Percentiles rank a stretch among this genome's conserved stretches.
These are phyloP conservation scores for Dendrostoma leiphaemia DNA, from an alignment of 2,329 filamentous ascomycete species.

Conservation along the genomic window DNA sequence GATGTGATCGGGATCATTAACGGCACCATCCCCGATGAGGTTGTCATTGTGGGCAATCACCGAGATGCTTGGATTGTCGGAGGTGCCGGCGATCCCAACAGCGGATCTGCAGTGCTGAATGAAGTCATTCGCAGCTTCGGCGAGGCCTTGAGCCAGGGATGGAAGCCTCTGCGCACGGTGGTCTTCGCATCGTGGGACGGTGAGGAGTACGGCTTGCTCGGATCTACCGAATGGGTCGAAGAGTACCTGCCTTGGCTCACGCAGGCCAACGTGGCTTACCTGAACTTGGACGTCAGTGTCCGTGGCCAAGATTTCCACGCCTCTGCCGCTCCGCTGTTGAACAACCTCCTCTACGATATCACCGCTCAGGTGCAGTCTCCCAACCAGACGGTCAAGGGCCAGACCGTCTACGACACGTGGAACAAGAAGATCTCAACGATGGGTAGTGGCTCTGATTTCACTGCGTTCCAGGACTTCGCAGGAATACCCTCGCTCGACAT, in stretches of 20 bases:
- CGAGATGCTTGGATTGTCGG: conserved; percentile 86
- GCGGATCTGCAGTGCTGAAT: conserved; percentile 74
- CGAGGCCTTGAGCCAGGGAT: conserved; percentile 59
- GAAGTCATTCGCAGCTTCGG: conserved; percentile 77
- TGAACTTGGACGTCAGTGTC: conserved; percentile 70
- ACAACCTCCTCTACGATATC: conserved; percentile 47
- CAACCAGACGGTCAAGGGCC: conserved; percentile 33
- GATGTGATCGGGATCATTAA: conserved; percentile 81
- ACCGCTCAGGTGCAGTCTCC: conserved; percentile 16
- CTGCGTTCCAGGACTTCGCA: conserved; percentile 63
- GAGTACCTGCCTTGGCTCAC: conserved; percentile 76
- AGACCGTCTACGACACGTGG: conserved; percentile 44
- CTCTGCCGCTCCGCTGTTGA: conserved; percentile 60
- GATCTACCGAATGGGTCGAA: conserved; percentile 85
- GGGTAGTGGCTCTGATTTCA: conserved; percentile 61
- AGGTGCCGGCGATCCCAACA: conserved; percentile 81
- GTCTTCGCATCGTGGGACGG: conserved; percentile 72
- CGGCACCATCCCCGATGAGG: conserved; percentile 55
- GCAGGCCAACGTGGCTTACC: conserved; percentile 68
- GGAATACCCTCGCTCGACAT: conserved; percentile 50
- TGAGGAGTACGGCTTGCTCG: conserved; percentile 77
- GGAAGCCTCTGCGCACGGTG: conserved; percentile 47
- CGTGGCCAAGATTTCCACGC: conserved; percentile 54
- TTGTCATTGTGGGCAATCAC: conserved; percentile 65
- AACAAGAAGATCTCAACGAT: conserved; percentile 47